phyloP scores from a whole-genome alignment of 805 yeast species.

The Spathaspora passalidarum region DNA sequence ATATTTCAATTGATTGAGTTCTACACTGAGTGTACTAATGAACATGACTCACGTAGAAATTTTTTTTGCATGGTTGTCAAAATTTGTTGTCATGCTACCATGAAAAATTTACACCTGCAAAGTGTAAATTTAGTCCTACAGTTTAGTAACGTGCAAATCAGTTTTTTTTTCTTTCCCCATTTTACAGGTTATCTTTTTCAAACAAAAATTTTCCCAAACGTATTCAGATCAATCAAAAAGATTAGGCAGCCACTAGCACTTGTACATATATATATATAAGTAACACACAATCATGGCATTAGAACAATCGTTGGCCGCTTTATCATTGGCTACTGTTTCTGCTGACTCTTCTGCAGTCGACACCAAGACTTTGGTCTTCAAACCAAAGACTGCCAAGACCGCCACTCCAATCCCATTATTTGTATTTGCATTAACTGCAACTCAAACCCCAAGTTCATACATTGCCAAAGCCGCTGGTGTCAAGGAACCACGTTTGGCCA shows the following conservation, averaged over 20 bases:
- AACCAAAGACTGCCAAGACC: slow-evolving; percentile 85
- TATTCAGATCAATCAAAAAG: background rate
- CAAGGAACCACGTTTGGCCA: slow-evolving; percentile 87
- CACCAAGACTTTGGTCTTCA: slow-evolving; percentile 79
- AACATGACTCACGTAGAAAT: background rate
- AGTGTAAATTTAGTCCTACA: no score
- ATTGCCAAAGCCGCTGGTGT: slow-evolving; percentile 67
- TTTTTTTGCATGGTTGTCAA: background rate
- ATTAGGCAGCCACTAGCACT: background rate
- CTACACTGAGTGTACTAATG: background rate
- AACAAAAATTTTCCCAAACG: background rate
- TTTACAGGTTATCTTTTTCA: background rate
- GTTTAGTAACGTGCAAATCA: background rate
- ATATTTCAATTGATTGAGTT: background rate
- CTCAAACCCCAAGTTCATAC: slow-evolving; percentile 63
- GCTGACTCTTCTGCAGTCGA: slow-evolving; percentile 43
- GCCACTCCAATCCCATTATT: slow-evolving; percentile 77
- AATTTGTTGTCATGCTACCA: background rate
- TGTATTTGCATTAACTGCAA: slow-evolving; percentile 69
- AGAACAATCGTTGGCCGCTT: slow-evolving; percentile 63
- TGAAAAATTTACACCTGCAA: background rate
- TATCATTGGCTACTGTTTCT: slow-evolving; percentile 55
- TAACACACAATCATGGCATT: slow-evolving; percentile 49
- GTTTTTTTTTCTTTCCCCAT: background rate
- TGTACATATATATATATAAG: background rate